These are phyloP conservation scores for Nasturtium officinale DNA, from an alignment of 345 rosid species.

Conservation along the genomic window DNA sequence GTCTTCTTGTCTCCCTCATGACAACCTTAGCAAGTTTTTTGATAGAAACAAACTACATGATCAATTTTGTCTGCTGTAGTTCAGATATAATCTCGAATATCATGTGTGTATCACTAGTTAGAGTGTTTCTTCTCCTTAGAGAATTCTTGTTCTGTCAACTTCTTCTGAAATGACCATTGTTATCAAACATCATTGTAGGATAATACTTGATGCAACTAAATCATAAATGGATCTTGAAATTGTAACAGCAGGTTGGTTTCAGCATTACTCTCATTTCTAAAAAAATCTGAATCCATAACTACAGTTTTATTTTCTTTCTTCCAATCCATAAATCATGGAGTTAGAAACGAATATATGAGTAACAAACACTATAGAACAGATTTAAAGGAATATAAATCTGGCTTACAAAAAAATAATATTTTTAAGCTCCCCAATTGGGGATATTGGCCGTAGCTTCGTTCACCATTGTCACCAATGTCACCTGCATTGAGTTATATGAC, in stretches of 20 bases:
- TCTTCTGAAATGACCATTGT: neutral
- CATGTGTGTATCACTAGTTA: neutral
- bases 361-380: neutral
- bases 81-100: neutral
- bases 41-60: neutral
- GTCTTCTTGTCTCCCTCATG: neutral
- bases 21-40: neutral
- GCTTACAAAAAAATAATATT: neutral
- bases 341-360: constrained; percentile 9
- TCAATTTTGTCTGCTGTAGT: neutral
- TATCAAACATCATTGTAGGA: neutral
- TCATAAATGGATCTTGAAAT: neutral
- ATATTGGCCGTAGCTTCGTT: constrained; percentile 91
- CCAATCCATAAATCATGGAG: neutral
- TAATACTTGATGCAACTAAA: neutral
- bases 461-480: constrained; percentile 86
- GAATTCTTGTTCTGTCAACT: neutral
- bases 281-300: neutral
- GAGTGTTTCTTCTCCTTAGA: neutral
- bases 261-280: neutral
- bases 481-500: constrained; percentile 52
- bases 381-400: constrained; percentile 1
- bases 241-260: neutral
- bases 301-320: neutral
- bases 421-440: constrained; percentile 70